These are phyloP conservation scores for Candida sonorensis DNA, from an alignment of 805 yeast genomes.

Conservation along the genomic window DNA sequence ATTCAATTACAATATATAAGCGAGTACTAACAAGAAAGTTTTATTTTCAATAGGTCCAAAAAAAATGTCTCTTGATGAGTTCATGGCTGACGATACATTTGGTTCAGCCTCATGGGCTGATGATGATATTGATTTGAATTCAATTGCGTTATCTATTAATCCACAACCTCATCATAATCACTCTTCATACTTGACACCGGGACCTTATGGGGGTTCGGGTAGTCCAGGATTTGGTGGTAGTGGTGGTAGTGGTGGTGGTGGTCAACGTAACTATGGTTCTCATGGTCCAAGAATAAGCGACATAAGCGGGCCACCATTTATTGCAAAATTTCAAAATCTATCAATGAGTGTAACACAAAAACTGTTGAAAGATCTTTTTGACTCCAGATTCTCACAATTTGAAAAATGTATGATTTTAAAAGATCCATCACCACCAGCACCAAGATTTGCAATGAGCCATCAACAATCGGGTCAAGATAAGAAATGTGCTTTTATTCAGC, in stretches of 20 bases:
- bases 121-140: constrained; percentile 58
- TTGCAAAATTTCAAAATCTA: constrained; percentile 54
- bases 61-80: constrained; percentile 41
- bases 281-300: neutral
- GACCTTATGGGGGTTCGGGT: constrained; percentile 5
- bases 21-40: neutral
- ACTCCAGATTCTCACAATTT: constrained; percentile 52
- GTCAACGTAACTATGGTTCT: neutral
- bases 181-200: too few species aligned
- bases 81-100: constrained; percentile 35
- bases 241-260: constrained; percentile 5
- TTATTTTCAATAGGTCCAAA: constrained; percentile 25
- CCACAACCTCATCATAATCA: too few species aligned
- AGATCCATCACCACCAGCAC: constrained; percentile 25
- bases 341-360: constrained; percentile 48
- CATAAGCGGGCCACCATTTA: constrained; percentile 47
- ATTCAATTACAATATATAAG: too few species aligned
- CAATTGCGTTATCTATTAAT: constrained; percentile 44
- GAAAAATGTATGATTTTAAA: constrained; percentile 52
- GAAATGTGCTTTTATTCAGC: constrained; percentile 60
- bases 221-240: constrained; percentile 6
- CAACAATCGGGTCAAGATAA: constrained; percentile 28
- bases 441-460: constrained; percentile 38
- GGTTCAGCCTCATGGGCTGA: constrained; percentile 61
- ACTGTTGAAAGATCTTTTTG: constrained; percentile 52